phyloP scores from a whole-genome alignment of 2,329 filamentous ascomycete genomes.

The Fusarium verrucosum region DNA sequence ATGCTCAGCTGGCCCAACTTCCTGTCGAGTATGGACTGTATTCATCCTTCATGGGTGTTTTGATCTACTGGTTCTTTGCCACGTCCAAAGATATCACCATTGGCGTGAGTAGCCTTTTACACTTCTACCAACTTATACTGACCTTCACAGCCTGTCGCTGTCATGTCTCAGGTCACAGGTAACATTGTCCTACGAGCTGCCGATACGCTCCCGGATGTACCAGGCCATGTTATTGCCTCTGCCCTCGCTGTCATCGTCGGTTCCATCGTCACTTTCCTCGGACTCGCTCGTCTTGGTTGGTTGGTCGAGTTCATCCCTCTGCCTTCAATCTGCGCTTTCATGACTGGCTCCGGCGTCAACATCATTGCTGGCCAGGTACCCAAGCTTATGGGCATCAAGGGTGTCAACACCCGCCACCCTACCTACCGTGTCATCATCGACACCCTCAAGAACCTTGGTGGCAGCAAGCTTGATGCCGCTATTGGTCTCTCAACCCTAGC shows the following conservation, averaged over 20 bases:
- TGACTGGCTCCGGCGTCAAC: conserved; percentile 62
- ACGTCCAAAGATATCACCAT: conserved; percentile 94
- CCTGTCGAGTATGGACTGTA: conserved; percentile 60
- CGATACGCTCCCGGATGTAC: conserved; percentile 51
- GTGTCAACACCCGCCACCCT: conserved; percentile 59
- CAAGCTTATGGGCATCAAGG: conserved; percentile 60
- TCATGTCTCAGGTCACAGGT: conserved; percentile 63
- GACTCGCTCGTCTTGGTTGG: conserved; percentile 62
- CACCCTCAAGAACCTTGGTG: conserved; percentile 57
- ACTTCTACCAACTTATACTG: neutral
- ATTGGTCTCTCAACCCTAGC: conserved; percentile 75
- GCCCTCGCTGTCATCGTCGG: conserved; percentile 60
- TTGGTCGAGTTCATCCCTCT: conserved; percentile 64
- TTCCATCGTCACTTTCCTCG: conserved; percentile 59
- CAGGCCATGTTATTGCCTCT: conserved; percentile 57
- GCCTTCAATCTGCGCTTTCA: conserved; percentile 63
- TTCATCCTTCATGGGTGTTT: conserved; percentile 93
- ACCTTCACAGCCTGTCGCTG: conserved; percentile 59
- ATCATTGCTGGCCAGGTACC: conserved; percentile 61
- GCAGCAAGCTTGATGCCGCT: conserved; percentile 72
- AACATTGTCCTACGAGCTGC: conserved; percentile 56
- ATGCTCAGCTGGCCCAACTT: conserved; percentile 59
- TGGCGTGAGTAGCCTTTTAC: conserved; percentile 64
- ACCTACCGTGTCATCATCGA: conserved; percentile 62
- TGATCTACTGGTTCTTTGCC: conserved; percentile 97